Evolutionary conservation across 2,329 filamentous ascomycete genomes (phyloP).

Genomic region (Lachnellula arida): DNA sequence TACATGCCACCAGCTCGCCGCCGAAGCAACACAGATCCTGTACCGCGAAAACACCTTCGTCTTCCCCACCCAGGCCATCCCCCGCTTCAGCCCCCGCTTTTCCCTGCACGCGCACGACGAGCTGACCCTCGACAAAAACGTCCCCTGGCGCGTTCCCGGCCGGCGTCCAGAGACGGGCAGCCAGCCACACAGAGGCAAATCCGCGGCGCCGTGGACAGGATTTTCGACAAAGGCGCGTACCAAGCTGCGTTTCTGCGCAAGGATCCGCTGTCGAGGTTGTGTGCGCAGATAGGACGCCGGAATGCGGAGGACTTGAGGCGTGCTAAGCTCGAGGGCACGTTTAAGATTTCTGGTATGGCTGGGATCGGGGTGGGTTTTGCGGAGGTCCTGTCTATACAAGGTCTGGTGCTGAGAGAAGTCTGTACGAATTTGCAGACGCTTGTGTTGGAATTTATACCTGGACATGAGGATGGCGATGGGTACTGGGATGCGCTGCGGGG

Average conservation of each 20-base stretch:
- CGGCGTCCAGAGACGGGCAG: neutral
- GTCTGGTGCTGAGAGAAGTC: neutral
- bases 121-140: neutral
- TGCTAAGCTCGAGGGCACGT: neutral
- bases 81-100: neutral
- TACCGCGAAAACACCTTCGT: neutral
- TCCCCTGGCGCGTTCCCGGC: neutral
- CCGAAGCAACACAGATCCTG: neutral
- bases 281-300: neutral
- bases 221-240: neutral
- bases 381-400: neutral
- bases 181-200: neutral
- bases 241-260: neutral
- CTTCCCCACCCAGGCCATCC: neutral
- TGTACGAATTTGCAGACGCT: neutral
- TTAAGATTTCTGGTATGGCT: neutral
- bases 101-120: neutral
- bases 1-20: conserved; percentile 91
- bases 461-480: neutral
- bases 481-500: neutral
- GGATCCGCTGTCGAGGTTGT: neutral
- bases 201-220: neutral
- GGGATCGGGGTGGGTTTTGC: neutral
- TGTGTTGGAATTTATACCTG: neutral
- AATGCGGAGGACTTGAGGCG: neutral